phyloP scores from a whole-genome alignment of 1,284 basidiomycete species.

The Somion occarium region DNA sequence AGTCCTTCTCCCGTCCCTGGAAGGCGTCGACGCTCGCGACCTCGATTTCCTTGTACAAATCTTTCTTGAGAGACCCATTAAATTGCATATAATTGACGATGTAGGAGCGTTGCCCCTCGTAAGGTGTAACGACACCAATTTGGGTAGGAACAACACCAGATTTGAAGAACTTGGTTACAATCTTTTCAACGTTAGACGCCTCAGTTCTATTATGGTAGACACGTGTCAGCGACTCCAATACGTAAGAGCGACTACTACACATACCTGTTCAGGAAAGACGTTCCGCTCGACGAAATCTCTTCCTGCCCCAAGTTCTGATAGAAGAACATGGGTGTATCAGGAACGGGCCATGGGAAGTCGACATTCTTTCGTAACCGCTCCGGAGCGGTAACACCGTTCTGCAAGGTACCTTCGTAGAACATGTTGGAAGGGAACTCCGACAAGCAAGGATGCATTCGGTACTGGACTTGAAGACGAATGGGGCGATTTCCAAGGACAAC shows the following conservation, averaged over 20 bases:
- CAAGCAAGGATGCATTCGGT: slow-evolving; percentile 99
- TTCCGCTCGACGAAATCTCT: slow-evolving; percentile 97
- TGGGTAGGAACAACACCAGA: slow-evolving; percentile 93
- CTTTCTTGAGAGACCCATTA: slow-evolving; percentile 97
- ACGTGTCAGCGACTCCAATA: slow-evolving; percentile 14
- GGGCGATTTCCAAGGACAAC: slow-evolving; percentile 94
- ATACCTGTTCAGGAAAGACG: slow-evolving; percentile 93
- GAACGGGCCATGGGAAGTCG: slow-evolving; percentile 98
- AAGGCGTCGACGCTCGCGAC: slow-evolving; percentile 99
- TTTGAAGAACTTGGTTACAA: slow-evolving; percentile 99
- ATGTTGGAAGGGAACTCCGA: slow-evolving; percentile 99
- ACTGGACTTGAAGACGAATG: slow-evolving; percentile 98
- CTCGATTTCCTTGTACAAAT: slow-evolving; percentile 98
- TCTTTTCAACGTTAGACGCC: slow-evolving; percentile 98
- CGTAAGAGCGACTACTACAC: slow-evolving; percentile 18
- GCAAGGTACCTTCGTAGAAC: slow-evolving; percentile 99
- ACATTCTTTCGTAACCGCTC: slow-evolving; percentile 96
- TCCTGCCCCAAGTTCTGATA: slow-evolving; percentile 99
- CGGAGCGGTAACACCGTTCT: slow-evolving; percentile 98
- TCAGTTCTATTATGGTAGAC: slow-evolving; percentile 67
- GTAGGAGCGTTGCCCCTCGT: slow-evolving; percentile 98
- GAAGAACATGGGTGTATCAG: slow-evolving; percentile 99
- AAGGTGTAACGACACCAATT: slow-evolving; percentile 98
- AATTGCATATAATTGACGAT: slow-evolving; percentile 99
- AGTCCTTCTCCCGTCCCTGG: slow-evolving; percentile 99